A percentile compares a stretch with the other conserved stretches of the same genome.
phyloP scores from a whole-genome alignment of 352 stramenopile species.

The Phytopythium vexans region DNA sequence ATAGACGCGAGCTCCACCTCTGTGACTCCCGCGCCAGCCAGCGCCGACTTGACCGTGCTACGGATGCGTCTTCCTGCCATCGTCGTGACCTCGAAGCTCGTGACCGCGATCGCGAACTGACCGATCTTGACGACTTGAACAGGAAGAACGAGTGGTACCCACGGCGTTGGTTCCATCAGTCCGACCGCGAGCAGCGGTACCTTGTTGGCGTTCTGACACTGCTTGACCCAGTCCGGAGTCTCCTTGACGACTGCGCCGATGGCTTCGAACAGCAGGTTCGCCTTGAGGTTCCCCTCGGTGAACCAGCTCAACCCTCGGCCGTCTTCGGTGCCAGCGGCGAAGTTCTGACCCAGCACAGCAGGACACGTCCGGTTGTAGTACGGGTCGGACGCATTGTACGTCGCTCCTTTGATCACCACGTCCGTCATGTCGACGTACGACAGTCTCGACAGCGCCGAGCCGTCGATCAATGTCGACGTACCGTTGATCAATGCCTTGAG shows the following conservation, averaged over 20 bases:
- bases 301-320: slow-evolving; percentile 28
- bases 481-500: slow-evolving; percentile 21
- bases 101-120: slow-evolving; percentile 43
- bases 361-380: slow-evolving; percentile 39
- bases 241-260: slow-evolving; percentile 23
- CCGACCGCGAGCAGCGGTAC: slow-evolving; percentile 33
- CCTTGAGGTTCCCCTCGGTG: slow-evolving; percentile 28
- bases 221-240: slow-evolving; percentile 34
- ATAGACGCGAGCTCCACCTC: slow-evolving; percentile 51
- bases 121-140: slow-evolving; percentile 55
- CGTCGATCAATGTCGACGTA: slow-evolving; percentile 18
- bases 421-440: slow-evolving; percentile 55
- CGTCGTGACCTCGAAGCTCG: slow-evolving; percentile 58
- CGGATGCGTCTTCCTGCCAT: slow-evolving; percentile 56
- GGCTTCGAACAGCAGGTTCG: slow-evolving; percentile 24
- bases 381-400: slow-evolving; percentile 11
- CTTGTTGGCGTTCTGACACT: slow-evolving; percentile 38
- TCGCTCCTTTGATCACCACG: slow-evolving; percentile 25
- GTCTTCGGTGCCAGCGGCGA: slow-evolving; percentile 43
- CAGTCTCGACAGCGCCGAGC: slow-evolving; percentile 21
- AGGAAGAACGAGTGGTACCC: slow-evolving; percentile 40
- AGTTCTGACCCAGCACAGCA: slow-evolving; percentile 46
- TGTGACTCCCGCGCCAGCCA: slow-evolving; percentile 20
- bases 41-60: slow-evolving; percentile 18
- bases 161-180: slow-evolving; percentile 35